Conservation (phyloP, 192 early-diverging fungal genomes). For the Anaeromyces robustus region DNA sequence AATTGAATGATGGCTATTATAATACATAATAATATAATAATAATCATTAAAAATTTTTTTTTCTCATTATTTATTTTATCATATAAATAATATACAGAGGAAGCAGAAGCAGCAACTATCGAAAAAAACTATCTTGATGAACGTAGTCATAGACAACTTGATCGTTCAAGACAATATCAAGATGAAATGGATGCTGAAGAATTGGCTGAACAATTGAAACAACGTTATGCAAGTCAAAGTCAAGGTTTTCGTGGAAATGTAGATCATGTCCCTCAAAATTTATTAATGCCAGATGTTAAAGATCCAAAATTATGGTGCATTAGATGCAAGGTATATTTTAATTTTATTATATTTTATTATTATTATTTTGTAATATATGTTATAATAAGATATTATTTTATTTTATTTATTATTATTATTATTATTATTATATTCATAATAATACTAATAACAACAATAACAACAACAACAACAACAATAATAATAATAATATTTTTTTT, state of each 20-base stretch:
- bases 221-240: constrained; percentile 53
- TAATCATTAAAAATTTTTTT: too few species aligned
- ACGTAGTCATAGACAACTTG: constrained; percentile 52
- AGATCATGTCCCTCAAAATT: constrained; percentile 54
- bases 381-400: neutral
- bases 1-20: too few species aligned
- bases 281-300: constrained; percentile 68
- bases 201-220: constrained; percentile 54
- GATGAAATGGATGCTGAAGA: constrained; percentile 71
- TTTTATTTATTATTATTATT: too few species aligned
- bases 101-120: constrained; percentile 5
- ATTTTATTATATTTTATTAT: too few species aligned
- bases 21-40: too few species aligned
- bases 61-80: neutral
- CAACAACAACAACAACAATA: too few species aligned
- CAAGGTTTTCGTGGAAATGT: constrained; percentile 23
- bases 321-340: constrained; percentile 41
- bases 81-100: neutral
- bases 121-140: constrained; percentile 19
- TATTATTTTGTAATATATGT: neutral
- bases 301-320: constrained; percentile 89
- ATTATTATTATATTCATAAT: too few species aligned
- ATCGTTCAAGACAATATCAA: constrained; percentile 34
- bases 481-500: too few species aligned
- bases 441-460: too few species aligned